Percentiles rank a stretch among this genome's conserved stretches.
Evolutionary conservation across 1,139 yeast species (phyloP).

Genomic region (Pichia sp.): DNA sequence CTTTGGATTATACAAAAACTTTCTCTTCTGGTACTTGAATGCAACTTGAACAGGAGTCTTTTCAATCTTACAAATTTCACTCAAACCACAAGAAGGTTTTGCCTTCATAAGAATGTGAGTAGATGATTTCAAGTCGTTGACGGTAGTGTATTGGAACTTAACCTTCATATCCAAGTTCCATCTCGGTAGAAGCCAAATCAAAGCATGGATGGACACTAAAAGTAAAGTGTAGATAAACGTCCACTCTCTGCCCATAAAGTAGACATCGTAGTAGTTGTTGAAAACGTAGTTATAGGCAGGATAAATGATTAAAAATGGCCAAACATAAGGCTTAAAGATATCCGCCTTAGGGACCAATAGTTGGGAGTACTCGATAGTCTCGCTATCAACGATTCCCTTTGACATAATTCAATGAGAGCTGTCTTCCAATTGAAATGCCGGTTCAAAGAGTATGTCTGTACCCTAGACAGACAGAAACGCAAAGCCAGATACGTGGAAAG

Average conservation of each 20-base stretch:
- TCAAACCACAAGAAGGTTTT: slow-evolving; percentile 77
- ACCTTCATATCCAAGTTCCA: slow-evolving; percentile 79
- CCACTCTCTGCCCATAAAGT: slow-evolving; percentile 73
- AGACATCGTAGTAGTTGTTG: slow-evolving; percentile 62
- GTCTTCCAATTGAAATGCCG: no score
- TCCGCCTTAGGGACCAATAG: slow-evolving; percentile 65
- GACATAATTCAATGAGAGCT: slow-evolving; percentile 19
- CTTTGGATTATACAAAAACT: slow-evolving; percentile 63
- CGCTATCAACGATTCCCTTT: slow-evolving; percentile 39
- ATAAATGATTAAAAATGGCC: slow-evolving; percentile 77
- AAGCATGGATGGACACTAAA: slow-evolving; percentile 61
- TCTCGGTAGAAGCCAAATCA: slow-evolving; percentile 88
- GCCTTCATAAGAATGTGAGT: slow-evolving; percentile 70
- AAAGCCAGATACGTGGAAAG: not conserved
- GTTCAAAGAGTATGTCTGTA: not conserved
- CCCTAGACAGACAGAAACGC: not conserved
- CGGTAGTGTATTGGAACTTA: slow-evolving; percentile 55
- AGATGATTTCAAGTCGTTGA: slow-evolving; percentile 45
- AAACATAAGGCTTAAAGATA: slow-evolving; percentile 65
- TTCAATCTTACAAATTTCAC: slow-evolving; percentile 69
- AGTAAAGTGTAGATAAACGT: slow-evolving; percentile 82
- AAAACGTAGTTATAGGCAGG: slow-evolving; percentile 70
- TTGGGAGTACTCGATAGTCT: slow-evolving; percentile 56
- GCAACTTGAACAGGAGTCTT: slow-evolving; percentile 53
- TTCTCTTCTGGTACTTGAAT: slow-evolving; percentile 86